Base-by-base conservation (phyloP, 805 yeast species). In the Candida boleticola region DNA sequence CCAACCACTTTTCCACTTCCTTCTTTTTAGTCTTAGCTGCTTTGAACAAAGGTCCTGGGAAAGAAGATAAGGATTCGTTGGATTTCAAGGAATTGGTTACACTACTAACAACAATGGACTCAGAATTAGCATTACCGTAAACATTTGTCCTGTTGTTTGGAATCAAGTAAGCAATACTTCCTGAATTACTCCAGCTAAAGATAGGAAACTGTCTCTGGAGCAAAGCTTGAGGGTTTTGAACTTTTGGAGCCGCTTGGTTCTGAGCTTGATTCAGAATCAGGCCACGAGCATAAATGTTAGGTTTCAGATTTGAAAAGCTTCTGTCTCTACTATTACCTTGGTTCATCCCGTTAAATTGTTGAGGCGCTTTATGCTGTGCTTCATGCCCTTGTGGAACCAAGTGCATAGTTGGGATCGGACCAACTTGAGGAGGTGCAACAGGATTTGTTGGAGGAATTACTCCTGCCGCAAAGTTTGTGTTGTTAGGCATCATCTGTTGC, bases 141-240 rank as follows among this genome's bases (percentile, higher is more conserved):
- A 83, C 52, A 2, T 51, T 51, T 16, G 57, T 53, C 10, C 10
- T 11, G 9, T 60, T 54, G 37, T 53, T 58, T 5, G 71, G 71
- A 14, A 63, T 49, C 39, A 68, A 52, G 17, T 44, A 42, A 1
- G 53, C 62, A 3, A 58, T 58, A n/a, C 54, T 58, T 22, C 55
- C 58, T 1, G 69, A 58, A 22, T 49, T 45, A 39, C 66, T 60
- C 85, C 93, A 89, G 44, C 75, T 71, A 57, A 87, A 84, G 26
- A 89, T 56, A 0, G 96, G 95, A 62, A 84, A 85, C 55, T 86
- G 95, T 41, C 85, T 71, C 36, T 66, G 61, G 19, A 71, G 60
- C 39, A 83, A 59, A 19, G 80, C 76, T 39, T 75, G 76, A 5
- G 86, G 84, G 46, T 80, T 75, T 23, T 65, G 62, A 5, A 70